These are phyloP conservation scores for Spizellomyces sp. DNA, from an alignment of 192 early-diverging fungal genomes.

Conservation along the genomic window DNA sequence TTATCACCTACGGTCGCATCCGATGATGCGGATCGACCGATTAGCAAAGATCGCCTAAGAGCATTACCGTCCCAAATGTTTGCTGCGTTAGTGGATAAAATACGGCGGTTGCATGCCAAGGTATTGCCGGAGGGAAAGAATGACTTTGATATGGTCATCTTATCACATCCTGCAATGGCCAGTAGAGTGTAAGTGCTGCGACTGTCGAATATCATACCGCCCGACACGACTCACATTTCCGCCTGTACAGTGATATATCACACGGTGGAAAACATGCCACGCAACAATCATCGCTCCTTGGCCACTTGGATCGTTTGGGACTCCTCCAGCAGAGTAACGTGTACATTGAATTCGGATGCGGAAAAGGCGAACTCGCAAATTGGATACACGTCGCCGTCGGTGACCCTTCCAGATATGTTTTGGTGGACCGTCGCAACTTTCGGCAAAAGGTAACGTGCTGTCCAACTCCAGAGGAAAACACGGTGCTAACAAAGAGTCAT, in stretches of 20 bases:
- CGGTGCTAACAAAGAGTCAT: no score
- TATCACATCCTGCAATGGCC: conserved; percentile 38
- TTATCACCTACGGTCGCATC: background rate
- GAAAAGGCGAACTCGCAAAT: conserved; percentile 49
- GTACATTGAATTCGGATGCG: conserved; percentile 72
- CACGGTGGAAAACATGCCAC: conserved; percentile 52
- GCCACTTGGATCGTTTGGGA: conserved; percentile 65
- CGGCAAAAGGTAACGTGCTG: conserved; percentile 58
- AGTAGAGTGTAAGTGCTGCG: background rate
- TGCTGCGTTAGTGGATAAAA: conserved; percentile 20
- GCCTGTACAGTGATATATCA: conserved; percentile 6
- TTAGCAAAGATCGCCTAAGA: conserved; percentile 5
- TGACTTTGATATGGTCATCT: conserved; percentile 16
- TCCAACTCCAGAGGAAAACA: background rate
- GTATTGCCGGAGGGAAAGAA: background rate
- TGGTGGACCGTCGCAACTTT: conserved; percentile 79
- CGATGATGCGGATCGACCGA: background rate
- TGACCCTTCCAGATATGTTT: conserved; percentile 53
- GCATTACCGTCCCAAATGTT: conserved; percentile 22
- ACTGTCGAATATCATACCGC: no score
- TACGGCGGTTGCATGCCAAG: conserved; percentile 21
- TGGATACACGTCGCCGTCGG: conserved; percentile 46
- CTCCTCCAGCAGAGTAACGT: conserved; percentile 58
- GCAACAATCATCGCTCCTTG: conserved; percentile 81
- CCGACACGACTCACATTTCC: background rate